These are phyloP conservation scores for Nemania diffusa DNA, from an alignment of 2,329 filamentous ascomycete species.

Conservation along the genomic window DNA sequence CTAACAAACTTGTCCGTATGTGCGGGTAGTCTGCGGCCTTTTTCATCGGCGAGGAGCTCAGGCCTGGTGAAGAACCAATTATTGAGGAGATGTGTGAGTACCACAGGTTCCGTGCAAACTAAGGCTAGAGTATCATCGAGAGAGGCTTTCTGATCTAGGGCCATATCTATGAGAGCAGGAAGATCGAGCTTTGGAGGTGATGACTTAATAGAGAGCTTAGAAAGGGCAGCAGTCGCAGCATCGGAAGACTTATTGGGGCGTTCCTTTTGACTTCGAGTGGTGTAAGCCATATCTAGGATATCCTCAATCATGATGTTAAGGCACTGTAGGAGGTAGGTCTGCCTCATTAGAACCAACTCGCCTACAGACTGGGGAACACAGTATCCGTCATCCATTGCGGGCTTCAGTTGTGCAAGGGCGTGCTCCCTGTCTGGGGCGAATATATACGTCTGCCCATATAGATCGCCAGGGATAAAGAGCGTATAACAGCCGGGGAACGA, in stretches of 20 bases:
- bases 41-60: constrained; percentile 58
- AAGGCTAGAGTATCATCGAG: constrained; percentile 52
- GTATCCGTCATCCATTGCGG: constrained; percentile 39
- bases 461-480: constrained; percentile 50
- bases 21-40: constrained; percentile 52
- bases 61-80: constrained; percentile 53
- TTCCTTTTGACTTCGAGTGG: constrained; percentile 41
- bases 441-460: constrained; percentile 53
- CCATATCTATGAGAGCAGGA: constrained; percentile 46
- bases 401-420: constrained; percentile 40
- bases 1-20: constrained; percentile 57
- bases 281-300: constrained; percentile 54
- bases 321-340: constrained; percentile 50
- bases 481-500: constrained; percentile 50
- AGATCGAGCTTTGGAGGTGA: constrained; percentile 47
- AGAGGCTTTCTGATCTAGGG: constrained; percentile 49
- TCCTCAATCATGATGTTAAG: constrained; percentile 57
- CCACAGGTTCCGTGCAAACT: constrained; percentile 48
- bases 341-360: constrained; percentile 54
- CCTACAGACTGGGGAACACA: constrained; percentile 47
- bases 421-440: constrained; percentile 40
- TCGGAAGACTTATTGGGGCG: constrained; percentile 48
- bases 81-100: constrained; percentile 51
- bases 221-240: constrained; percentile 45
- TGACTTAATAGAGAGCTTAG: constrained; percentile 48